phyloP scores from a whole-genome alignment of 2,329 filamentous ascomycete genomes.

The Colletotrichum sp. region DNA sequence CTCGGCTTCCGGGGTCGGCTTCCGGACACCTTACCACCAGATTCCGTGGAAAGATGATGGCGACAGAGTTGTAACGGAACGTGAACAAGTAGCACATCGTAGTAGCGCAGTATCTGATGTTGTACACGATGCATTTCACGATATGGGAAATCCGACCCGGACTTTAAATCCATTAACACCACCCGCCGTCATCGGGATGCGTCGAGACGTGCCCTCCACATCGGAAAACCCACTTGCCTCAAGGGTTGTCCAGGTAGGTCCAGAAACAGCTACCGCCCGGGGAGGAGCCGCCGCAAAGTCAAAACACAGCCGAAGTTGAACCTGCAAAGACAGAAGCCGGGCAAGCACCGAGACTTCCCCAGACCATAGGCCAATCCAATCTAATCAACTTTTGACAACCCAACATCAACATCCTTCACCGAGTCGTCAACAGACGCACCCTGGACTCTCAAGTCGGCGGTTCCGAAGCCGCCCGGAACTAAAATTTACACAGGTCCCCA shows the following conservation, averaged over 20 bases:
- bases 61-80: background rate
- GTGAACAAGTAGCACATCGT: background rate
- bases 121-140: background rate
- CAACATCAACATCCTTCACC: background rate
- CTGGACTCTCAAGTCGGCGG: background rate
- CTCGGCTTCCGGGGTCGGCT: background rate
- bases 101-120: background rate
- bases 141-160: background rate
- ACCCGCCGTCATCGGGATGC: slow-evolving; percentile 1
- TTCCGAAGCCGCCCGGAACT: background rate
- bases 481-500: background rate
- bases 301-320: background rate
- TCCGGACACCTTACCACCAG: background rate
- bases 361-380: background rate
- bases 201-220: background rate
- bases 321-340: background rate
- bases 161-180: background rate
- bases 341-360: slow-evolving; percentile 2
- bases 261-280: background rate
- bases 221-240: background rate
- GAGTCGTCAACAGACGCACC: background rate
- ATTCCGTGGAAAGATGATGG: background rate
- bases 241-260: background rate
- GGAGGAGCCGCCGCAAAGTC: background rate
- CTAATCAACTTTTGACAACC: background rate